Evolutionary conservation across 768 basidiomycete genomes (phyloP).

Genomic region (Pholiota molesta): DNA sequence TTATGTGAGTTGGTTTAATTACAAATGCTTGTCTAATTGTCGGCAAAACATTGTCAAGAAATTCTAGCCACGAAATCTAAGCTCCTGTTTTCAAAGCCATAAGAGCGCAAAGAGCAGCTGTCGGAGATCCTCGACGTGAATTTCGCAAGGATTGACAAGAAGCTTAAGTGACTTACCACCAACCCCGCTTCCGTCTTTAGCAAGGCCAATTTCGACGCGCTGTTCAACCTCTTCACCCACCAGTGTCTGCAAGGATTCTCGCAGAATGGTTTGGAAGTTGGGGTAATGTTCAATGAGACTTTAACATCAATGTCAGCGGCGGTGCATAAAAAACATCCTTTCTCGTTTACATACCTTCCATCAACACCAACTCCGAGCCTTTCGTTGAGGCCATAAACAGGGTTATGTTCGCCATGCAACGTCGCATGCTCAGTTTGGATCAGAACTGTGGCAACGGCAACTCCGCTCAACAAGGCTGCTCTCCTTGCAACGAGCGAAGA

Average conservation of each 20-base stretch:
- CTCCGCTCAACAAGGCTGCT: conserved; percentile 82
- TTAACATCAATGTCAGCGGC: conserved; percentile 27
- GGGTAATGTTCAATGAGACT: conserved; percentile 92
- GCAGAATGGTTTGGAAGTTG: conserved; percentile 72
- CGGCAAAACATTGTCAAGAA: background rate
- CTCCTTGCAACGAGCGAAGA: conserved; percentile 77
- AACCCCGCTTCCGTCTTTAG: conserved; percentile 97
- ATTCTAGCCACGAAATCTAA: background rate
- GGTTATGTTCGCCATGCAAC: conserved; percentile 41
- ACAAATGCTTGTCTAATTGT: conserved; percentile 2
- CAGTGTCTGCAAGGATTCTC: conserved; percentile 72
- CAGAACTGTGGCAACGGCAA: conserved; percentile 85
- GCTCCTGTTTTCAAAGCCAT: conserved; percentile 64
- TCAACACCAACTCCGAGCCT: conserved; percentile 87
- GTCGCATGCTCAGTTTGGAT: conserved; percentile 77
- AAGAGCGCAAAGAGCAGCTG: conserved; percentile 88
- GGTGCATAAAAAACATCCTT: background rate
- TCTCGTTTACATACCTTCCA: conserved; percentile 62
- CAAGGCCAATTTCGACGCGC: conserved; percentile 84
- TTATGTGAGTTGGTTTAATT: background rate
- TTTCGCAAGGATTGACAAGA: conserved; percentile 8
- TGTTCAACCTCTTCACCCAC: conserved; percentile 84
- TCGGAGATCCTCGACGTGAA: conserved; percentile 11
- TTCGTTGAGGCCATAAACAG: conserved; percentile 37
- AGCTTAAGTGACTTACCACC: conserved; percentile 69